Evolutionary conservation across 805 yeast species (phyloP), one percentile per base, ranked within the genome.

Genomic region (Saccharomyces kudriavzevii): DNA sequence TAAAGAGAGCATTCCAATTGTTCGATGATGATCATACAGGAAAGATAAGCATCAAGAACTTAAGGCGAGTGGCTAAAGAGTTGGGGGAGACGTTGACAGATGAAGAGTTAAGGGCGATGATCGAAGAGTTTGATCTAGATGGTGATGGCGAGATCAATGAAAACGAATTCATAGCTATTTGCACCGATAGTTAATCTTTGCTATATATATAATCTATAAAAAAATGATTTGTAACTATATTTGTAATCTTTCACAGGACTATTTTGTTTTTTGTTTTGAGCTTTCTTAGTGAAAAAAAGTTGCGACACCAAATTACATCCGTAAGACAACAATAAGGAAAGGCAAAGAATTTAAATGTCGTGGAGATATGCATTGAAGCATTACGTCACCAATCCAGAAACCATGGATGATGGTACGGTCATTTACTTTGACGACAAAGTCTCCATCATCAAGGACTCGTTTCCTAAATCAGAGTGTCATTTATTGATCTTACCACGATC

Each of bases 141-240:
- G 96, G 89, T 53, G 98, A 94, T 69, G 98, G 98, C 50, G 96
- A 88, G 59, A 91, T 90, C 60, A 85, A 85, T 64, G 95, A 88
- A 65, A 89, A 88, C 58, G 97, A 91, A 71, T 90, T 91, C 65
- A 87, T 89, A 56, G 87, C 87, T 54, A 89, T 90, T 45, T 89
- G 96, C 68, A 83, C 89, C 20, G 96, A 89, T 62, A 79, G 76
- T 58, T 80, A 65, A 62, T 17, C 17, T 35, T 17, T 13, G 24
- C 43, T 35, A 35, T 35, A 35, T 35, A 35, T 35, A 14, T 10
- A 5, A 26, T 47, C 43, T 35, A 35, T 35, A 35, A 27, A 27
- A 17, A 17, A 35, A 17, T 35, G 22, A 35, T 35, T 35, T 35
- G 43, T 35, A 35, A 35, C 43, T 35, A 35, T 25, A 27, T n/a